Base-by-base conservation (phyloP, 352 stramenopile species). In the Pythium dissimile region DNA sequence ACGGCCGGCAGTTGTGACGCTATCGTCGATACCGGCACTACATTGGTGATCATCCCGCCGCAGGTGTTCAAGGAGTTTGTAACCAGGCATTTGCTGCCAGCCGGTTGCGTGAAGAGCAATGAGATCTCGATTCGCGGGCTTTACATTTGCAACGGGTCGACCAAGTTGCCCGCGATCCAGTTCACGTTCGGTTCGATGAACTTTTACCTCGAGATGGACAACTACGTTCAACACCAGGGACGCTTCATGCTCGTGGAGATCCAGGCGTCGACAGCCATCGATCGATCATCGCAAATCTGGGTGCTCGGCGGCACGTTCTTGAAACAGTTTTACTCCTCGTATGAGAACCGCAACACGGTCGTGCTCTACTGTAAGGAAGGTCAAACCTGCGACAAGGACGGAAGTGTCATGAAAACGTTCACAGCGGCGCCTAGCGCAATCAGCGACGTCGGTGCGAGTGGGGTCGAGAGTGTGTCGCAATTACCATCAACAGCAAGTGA, bases 291-390 rank as follows among this genome's bases (percentile, higher is more conserved):
- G 13, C 69, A 91, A 60, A 81, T 66, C 12, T 92, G 83, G 83
- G 86, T 92, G 56, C 62, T 92, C 9, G 80, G 83, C n/a, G 78
- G 81, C 32, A 90, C 83, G 15, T 89, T 92, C 44, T 55, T 92
- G 13, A 88, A 89, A 54, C 51, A 72, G 2, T 92, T 84, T 54
- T 92, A 90, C 63, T 81, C 80, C 6, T 63, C 59, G 21, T 92
- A 84, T 59, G 72, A 74, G n/a, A 76, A 88, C 16, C 80, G 84
- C 63, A 47, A 80, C 34, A 72, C 71, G 0, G 69, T 92, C 23
- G 72, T 75, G 0, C 83, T 92, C 62, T 90, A 92, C 59, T 89
- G 82, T 49, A 49, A 73, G 5, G 73, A 88, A 20, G 76, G 74
- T 39, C 67, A 66, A 28, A 54, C 31, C 1, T 67, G 59, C 41